Base-by-base conservation (phyloP, 768 basidiomycete species). In the Boletus huronensis region DNA sequence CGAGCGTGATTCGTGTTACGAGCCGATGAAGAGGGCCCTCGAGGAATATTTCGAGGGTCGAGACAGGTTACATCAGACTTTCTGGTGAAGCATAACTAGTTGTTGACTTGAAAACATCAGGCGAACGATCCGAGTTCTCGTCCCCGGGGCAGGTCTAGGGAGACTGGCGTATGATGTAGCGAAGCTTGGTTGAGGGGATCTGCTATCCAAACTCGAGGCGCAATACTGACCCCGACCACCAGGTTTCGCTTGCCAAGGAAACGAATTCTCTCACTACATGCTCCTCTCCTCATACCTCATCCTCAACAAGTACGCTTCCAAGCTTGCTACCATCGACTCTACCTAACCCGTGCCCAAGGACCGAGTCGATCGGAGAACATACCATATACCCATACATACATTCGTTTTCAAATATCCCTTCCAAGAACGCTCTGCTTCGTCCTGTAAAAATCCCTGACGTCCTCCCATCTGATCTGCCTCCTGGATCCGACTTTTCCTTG, bases 211-310 rank as follows among this genome's bases (percentile, higher is more conserved):
- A 6, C 14, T 48, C 14, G 21, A 43, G 3, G 28, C 21, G n/a
- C 6, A 14, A 21, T n/a, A 8, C 40, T 56, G n/a, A 58, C 40
- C 14, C 11, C 36, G 46, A 42, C 0, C 44, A 9, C 49, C 44
- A 93, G 94, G 94, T 4, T 98, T 93, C 61, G 73, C 88, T 1
- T 93, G 89, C 59, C 94, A 96, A 70, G 94, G 90, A 21, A 97
- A 97, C 66, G 95, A 98, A 70, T 97, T 97, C 68, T 93, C 91
- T 31, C 89, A 95, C 60, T 93, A 92, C 70, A 96, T 95, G 93
- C 80, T 98, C 13, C 82, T 98, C 5, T 78, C 89, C 2, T 97
- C 95, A 5, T 87, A 86, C 65, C 90, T 88, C 67, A 84, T 97
- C 19, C 75, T 98, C 46, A 98, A 98, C 67, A 81, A 80, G 93